phyloP scores from a whole-genome alignment of 371 early-diverging fungal genomes.

The Ordospora pajunii region DNA sequence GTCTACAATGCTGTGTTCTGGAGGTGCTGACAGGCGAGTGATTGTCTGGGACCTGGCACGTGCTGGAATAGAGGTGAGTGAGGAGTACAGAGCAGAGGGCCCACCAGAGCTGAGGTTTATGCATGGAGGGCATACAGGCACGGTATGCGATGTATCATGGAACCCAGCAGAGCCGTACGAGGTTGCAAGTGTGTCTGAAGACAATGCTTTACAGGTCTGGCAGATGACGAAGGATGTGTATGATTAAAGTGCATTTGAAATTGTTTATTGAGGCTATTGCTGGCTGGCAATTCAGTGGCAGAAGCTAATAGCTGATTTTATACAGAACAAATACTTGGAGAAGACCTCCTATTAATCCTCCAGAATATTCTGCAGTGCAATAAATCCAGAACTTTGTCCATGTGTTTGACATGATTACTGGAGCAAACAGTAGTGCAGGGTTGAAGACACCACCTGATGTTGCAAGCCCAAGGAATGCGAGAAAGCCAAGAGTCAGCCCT shows the following conservation, averaged over 20 bases:
- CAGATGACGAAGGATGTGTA: constrained; percentile 53
- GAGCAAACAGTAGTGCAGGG: constrained; percentile 65
- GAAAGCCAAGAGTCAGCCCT: constrained; percentile 65
- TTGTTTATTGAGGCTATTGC: not conserved
- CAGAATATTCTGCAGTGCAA: constrained; percentile 65
- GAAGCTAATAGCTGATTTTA: constrained; percentile 12
- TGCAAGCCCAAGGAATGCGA: constrained; percentile 64
- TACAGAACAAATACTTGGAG: constrained; percentile 58
- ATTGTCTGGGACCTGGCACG: constrained; percentile 85
- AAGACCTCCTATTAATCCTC: constrained; percentile 64
- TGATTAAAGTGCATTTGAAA: constrained; percentile 26
- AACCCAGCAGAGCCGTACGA: constrained; percentile 86
- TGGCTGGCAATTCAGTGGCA: not conserved
- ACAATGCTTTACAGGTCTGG: constrained; percentile 92
- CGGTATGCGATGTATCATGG: constrained; percentile 87
- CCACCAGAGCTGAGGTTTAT: constrained; percentile 93
- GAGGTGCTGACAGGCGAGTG: constrained; percentile 77
- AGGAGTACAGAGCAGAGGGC: constrained; percentile 89
- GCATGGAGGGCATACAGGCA: constrained; percentile 92
- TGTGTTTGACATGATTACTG: constrained; percentile 63
- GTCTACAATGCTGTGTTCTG: constrained; percentile 77
- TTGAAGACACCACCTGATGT: constrained; percentile 69
- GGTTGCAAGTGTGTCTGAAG: constrained; percentile 80
- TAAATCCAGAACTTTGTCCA: constrained; percentile 65
- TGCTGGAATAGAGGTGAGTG: constrained; percentile 76